These are phyloP conservation scores for Neopestalotiopsis clavispora DNA, from an alignment of 2,329 filamentous ascomycete species.

Conservation along the genomic window DNA sequence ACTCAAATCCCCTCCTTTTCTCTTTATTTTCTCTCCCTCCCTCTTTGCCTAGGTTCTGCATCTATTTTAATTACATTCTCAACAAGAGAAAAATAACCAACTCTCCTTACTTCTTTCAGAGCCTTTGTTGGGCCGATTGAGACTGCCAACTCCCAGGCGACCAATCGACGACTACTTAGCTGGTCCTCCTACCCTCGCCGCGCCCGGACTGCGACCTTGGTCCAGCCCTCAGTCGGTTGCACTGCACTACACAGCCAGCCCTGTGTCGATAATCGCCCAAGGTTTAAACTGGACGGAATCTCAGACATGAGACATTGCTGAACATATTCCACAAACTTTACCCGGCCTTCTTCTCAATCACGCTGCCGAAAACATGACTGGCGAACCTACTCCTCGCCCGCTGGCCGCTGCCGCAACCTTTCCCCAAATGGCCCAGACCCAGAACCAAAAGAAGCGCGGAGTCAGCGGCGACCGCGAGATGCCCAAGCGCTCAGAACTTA, in stretches of 20 bases:
- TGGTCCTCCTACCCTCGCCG: neutral
- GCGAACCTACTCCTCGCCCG: constrained; percentile 13
- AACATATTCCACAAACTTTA: neutral
- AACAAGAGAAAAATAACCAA: neutral
- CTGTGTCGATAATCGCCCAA: neutral
- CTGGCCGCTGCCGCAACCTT: constrained; percentile 22
- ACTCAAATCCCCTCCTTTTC: constrained; percentile 6
- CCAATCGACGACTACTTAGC: neutral
- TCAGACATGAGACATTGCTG: constrained; percentile 7
- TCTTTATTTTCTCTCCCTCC: neutral
- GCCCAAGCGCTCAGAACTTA: constrained; percentile 64
- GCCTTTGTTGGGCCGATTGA: neutral
- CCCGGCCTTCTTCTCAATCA: neutral
- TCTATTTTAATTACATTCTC: constrained; percentile 4
- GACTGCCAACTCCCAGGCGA: neutral
- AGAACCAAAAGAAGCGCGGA: constrained; percentile 23
- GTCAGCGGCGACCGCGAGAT: constrained; percentile 41
- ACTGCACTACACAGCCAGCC: neutral
- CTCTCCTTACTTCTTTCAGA: neutral
- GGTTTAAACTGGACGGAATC: neutral
- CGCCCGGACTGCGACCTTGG: neutral
- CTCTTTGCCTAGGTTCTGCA: neutral
- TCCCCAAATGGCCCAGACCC: neutral
- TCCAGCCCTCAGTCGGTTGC: neutral
- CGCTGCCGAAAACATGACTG: constrained; percentile 10